Percentiles rank a stretch among this genome's conserved stretches.
phyloP scores from a whole-genome alignment of 805 yeast genomes.

The Saturnispora dispora region DNA sequence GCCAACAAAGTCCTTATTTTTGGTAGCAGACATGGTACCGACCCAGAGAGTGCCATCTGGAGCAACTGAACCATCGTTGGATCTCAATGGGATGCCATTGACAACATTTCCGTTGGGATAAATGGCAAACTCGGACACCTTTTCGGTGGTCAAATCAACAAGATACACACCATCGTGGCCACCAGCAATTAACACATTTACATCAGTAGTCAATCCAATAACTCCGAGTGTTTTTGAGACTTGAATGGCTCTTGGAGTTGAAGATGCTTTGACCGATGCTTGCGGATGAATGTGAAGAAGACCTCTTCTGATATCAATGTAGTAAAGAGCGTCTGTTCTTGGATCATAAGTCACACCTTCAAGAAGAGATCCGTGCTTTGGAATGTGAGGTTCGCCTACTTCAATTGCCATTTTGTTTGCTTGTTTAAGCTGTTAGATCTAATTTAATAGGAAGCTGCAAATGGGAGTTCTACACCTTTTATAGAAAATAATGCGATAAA shows the following conservation, averaged over 20 bases:
- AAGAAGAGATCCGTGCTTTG: conserved; percentile 37
- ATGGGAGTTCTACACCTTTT: neutral
- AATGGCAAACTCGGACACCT: conserved; percentile 30
- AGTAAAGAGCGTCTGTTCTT: conserved; percentile 41
- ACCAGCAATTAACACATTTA: conserved; percentile 49
- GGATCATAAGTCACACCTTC: conserved; percentile 63
- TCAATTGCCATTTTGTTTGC: neutral
- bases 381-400: conserved; percentile 18
- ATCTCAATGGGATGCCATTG: conserved; percentile 34
- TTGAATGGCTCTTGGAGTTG: conserved; percentile 27
- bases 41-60: conserved; percentile 70
- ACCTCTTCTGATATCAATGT: conserved; percentile 39
- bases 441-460: neutral
- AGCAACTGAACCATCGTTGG: conserved; percentile 80
- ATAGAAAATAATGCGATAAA: neutral
- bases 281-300: conserved; percentile 21
- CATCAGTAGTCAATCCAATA: conserved; percentile 54
- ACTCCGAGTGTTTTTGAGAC: conserved; percentile 52
- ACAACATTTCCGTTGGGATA: conserved; percentile 32
- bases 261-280: conserved; percentile 13
- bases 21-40: conserved; percentile 56
- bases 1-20: conserved; percentile 36
- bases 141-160: conserved; percentile 34
- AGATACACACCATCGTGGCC: conserved; percentile 55
- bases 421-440: neutral